Percentiles rank a stretch among this genome's conserved stretches.
phyloP scores from a whole-genome alignment of 495 filamentous ascomycete species.

The Pseudomonodictys pantanalensis region DNA sequence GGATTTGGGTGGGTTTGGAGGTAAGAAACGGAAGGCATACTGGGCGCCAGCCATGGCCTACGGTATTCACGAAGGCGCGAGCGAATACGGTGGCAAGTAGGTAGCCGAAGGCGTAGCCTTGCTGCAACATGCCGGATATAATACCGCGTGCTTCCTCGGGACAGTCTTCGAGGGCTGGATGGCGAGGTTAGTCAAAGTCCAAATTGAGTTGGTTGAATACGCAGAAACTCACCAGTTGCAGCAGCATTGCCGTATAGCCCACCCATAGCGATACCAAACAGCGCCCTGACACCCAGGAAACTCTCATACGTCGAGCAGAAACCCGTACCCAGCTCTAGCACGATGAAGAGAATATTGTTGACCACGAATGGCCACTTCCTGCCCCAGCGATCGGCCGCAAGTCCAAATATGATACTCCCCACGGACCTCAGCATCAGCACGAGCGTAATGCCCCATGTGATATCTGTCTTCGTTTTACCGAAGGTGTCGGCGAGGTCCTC shows the following conservation, averaged over 20 bases:
- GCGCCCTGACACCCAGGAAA: constrained; percentile 74
- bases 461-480: constrained; percentile 64
- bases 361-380: constrained; percentile 86
- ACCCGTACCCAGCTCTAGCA: constrained; percentile 74
- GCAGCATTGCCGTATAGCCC: constrained; percentile 86
- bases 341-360: constrained; percentile 79
- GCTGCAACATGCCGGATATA: constrained; percentile 77
- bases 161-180: constrained; percentile 73
- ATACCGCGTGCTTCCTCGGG: constrained; percentile 71
- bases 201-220: background rate
- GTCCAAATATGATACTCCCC: constrained; percentile 70
- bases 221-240: constrained; percentile 51
- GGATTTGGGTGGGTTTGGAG: too few species aligned
- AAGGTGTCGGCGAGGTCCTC: constrained; percentile 65
- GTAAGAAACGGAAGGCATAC: constrained; percentile 4
- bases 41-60: constrained; percentile 33
- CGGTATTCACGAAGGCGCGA: constrained; percentile 42
- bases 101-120: constrained; percentile 88
- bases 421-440: constrained; percentile 78
- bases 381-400: constrained; percentile 78
- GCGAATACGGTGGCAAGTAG: constrained; percentile 76
- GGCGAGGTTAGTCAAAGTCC: background rate
- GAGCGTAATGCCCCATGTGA: constrained; percentile 88
- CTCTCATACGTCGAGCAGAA: constrained; percentile 74
- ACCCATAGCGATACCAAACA: constrained; percentile 90